A percentile compares a stretch with the other conserved stretches of the same genome.
Conservation (phyloP, 176 grass and related monocot species). For the Oryza longistaminata region DNA sequence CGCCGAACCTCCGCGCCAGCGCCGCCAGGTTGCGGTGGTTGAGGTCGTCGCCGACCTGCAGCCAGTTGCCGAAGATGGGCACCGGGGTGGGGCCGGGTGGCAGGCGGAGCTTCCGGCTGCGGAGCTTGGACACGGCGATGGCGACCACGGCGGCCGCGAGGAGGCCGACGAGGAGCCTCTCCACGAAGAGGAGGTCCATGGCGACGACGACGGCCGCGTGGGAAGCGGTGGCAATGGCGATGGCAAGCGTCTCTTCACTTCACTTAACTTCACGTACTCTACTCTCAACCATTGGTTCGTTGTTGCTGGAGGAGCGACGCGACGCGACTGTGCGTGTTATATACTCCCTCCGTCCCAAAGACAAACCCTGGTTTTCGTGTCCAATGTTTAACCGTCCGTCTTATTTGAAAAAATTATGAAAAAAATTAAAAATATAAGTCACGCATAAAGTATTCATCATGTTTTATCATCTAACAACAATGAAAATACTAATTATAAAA, state of each 20-base stretch:
- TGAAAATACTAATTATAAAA: no score
- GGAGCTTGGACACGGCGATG: constrained; percentile 70
- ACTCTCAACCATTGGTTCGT: neutral
- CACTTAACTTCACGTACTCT: neutral
- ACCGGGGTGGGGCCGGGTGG: constrained; percentile 67
- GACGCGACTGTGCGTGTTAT: neutral
- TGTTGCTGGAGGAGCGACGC: neutral
- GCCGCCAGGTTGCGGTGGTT: constrained; percentile 84
- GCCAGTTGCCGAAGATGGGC: constrained; percentile 88
- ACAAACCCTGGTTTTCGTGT: no score
- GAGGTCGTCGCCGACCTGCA: constrained; percentile 88
- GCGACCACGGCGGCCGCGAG: constrained; percentile 63
- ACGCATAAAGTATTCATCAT: no score
- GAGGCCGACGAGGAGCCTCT: constrained; percentile 67
- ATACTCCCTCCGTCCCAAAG: no score
- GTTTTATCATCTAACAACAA: no score
- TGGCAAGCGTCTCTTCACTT: neutral
- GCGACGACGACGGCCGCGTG: neutral
- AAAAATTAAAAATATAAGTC: no score
- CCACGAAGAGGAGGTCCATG: constrained; percentile 68
- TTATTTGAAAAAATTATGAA: no score
- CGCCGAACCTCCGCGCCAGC: constrained; percentile 61
- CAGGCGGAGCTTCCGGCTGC: constrained; percentile 57
- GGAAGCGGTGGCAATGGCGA: neutral
- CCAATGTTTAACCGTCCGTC: no score